Percentiles rank a stretch among this genome's conserved stretches.
These are phyloP conservation scores for Pelargonium australe DNA, from an alignment of 441 rosid genomes.

Conservation along the genomic window DNA sequence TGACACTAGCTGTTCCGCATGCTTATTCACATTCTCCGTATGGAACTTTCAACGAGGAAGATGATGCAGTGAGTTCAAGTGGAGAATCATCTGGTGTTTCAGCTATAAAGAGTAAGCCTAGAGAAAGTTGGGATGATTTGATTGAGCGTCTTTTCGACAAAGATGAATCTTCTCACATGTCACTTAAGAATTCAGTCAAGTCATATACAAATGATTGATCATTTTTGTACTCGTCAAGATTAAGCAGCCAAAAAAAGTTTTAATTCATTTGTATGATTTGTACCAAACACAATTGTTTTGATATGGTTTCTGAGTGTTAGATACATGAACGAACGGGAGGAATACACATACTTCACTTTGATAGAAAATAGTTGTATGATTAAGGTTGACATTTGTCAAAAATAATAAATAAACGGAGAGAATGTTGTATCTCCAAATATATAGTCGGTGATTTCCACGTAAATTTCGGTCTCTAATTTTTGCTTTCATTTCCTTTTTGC, in stretches of 20 bases:
- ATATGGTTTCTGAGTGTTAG: background rate
- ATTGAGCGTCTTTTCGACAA: conserved; percentile 65
- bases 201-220: conserved; percentile 30
- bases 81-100: conserved; percentile 34
- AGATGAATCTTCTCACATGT: conserved; percentile 59
- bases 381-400: too few species aligned
- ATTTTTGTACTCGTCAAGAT: background rate
- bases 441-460: too few species aligned
- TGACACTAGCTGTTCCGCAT: conserved; percentile 64
- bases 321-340: conserved; percentile 2
- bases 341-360: too few species aligned
- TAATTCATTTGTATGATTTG: background rate
- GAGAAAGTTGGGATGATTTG: conserved; percentile 64
- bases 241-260: background rate
- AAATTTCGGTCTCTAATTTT: too few species aligned
- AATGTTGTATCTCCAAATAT: too few species aligned
- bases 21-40: conserved; percentile 56
- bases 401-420: too few species aligned
- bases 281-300: background rate
- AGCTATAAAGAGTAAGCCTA: conserved; percentile 25
- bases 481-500: too few species aligned
- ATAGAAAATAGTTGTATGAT: too few species aligned
- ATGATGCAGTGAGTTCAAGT: conserved; percentile 32
- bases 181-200: conserved; percentile 32
- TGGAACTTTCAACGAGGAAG: conserved; percentile 62